Evolutionary conservation across 805 yeast genomes (phyloP).

Genomic region (Clavispora santaluciae): DNA sequence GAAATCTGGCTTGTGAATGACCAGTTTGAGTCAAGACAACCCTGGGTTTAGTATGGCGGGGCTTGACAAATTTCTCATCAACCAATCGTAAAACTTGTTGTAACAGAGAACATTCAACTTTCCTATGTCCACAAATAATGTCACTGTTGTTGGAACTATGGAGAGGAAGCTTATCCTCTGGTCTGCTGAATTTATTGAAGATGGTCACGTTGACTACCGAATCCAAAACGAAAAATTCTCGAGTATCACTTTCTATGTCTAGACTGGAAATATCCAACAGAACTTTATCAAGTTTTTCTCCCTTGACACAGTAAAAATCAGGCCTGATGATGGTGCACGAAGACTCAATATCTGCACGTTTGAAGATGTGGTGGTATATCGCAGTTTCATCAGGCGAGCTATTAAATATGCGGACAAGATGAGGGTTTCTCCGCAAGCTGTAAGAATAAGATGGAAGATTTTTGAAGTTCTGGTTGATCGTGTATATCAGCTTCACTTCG

Average conservation of each 20-base stretch:
- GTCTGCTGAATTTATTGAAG: constrained; percentile 11
- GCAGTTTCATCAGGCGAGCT: constrained; percentile 46
- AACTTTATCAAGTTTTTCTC: background rate
- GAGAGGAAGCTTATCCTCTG: constrained; percentile 9
- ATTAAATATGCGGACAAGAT: constrained; percentile 34
- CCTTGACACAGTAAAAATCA: constrained; percentile 14
- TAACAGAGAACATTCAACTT: background rate
- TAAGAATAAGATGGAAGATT: constrained; percentile 29
- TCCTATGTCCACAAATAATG: constrained; percentile 1
- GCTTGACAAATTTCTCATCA: background rate
- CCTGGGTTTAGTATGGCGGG: constrained; percentile 17
- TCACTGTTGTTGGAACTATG: constrained; percentile 14
- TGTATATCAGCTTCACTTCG: constrained; percentile 13
- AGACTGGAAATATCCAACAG: constrained; percentile 19
- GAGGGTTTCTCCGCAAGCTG: constrained; percentile 31
- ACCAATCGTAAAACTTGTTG: constrained; percentile 4
- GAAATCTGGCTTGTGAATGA: constrained; percentile 37
- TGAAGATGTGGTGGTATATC: constrained; percentile 30
- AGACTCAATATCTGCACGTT: constrained; percentile 12
- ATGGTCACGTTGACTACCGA: constrained; percentile 23
- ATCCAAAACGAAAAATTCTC: constrained; percentile 26
- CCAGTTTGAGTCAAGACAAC: constrained; percentile 28
- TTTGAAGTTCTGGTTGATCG: constrained; percentile 24
- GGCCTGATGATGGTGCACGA: constrained; percentile 29
- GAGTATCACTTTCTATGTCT: background rate